A percentile compares a stretch with the other conserved stretches of the same genome.
Conservation (phyloP, 2,329 filamentous ascomycete genomes). For the Nectriaceae sp. region DNA sequence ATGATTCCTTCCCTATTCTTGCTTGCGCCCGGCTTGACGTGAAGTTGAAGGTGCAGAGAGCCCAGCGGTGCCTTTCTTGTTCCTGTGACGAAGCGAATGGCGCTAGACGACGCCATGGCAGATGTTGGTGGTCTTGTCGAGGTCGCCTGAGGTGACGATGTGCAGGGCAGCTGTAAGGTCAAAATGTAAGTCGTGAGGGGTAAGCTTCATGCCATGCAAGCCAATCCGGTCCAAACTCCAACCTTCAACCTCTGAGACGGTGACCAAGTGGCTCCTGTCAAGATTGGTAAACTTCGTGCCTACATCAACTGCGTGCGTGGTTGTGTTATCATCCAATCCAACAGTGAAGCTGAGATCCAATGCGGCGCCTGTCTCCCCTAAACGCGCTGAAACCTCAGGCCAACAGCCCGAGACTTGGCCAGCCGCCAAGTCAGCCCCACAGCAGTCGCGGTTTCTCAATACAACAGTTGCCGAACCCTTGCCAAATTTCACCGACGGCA, state of each 20-base stretch:
- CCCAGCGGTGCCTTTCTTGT: conserved; percentile 47
- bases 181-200: conserved; percentile 20
- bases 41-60: conserved; percentile 62
- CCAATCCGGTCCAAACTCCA: neutral
- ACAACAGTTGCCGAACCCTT: conserved; percentile 13
- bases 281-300: no score
- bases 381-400: conserved; percentile 27
- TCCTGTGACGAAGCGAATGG: conserved; percentile 50
- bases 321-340: no score
- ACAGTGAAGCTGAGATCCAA: no score
- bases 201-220: neutral
- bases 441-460: conserved; percentile 12
- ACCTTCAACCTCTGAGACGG: no score
- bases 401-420: conserved; percentile 2
- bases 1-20: conserved; percentile 62
- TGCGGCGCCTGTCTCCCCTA: conserved; percentile 27
- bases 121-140: neutral
- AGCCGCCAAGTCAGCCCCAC: neutral
- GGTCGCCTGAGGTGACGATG: conserved; percentile 5
- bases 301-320: no score
- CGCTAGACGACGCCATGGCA: conserved; percentile 30
- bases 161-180: conserved; percentile 8
- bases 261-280: no score
- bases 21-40: conserved; percentile 66
- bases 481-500: conserved; percentile 19